Evolutionary conservation across 441 rosid genomes (phyloP), one percentile per base, ranked within the genome.

Genomic region (Rhodomyrtus psidioides): DNA sequence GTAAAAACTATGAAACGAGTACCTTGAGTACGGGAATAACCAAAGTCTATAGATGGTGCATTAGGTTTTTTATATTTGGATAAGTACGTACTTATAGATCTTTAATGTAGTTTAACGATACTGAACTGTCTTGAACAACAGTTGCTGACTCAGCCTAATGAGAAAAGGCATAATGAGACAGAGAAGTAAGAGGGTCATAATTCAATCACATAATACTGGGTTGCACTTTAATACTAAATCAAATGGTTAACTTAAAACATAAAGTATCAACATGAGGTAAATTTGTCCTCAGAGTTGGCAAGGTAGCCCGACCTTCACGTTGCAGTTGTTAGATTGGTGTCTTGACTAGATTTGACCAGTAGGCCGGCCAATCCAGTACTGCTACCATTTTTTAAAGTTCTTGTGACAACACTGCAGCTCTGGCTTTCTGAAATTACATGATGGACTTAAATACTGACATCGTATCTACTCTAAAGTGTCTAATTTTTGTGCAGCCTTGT

Each of bases 401-500:
- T 70, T 39, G 79, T 70, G 79, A 70, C n/a, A 39, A 65, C n/a
- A 9, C 76, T 65, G 46, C 46, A 65, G 54, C 42, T 54, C 27
- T 28, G 56, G 21, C 17, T 82, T 82, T 53, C 60, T 55, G 46
- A 30, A 42, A 54, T 39, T 42, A 65, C 46, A 17, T 54, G 42
- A 44, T 76, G 46, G 46, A 76, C 27, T 51, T 76, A 44, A 34
- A 54, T 53, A 53, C 9, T 82, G 46, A 39, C 53, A 30, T 39
- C 58, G 6, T 7, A 34, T 51, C 27, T 28, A 28, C 1, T 82
- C 84, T 56, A 16, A 58, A 28, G 55, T 58, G 15, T 44, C 49
- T 21, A 57, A 39, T 55, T 53, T 24, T 76, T 60, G 87, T 91
- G 89, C 95, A 97, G 99, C 91, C 90, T 97, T 86, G 93, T 95